Evolutionary conservation across 768 basidiomycete species (phyloP).

Genomic region (Suillus cothurnatus): DNA sequence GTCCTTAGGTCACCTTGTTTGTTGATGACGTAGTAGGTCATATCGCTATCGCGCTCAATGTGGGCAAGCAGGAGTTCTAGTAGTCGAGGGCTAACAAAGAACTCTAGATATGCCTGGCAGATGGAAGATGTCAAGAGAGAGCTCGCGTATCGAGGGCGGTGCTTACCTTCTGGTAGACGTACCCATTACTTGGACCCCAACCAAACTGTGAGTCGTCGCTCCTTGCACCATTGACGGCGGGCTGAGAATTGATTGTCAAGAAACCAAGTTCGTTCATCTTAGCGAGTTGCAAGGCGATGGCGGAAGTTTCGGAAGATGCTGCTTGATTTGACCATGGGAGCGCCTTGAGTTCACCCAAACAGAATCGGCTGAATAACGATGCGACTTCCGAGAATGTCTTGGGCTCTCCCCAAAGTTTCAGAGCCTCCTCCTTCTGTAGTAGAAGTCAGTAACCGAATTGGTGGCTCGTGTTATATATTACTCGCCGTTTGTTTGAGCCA

Average conservation of each 20-base stretch:
- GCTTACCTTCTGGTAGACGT: slow-evolving; percentile 90
- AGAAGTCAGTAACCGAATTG: slow-evolving; percentile 11
- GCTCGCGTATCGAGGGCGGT: background rate
- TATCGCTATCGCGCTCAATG: slow-evolving; percentile 84
- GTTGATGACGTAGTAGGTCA: slow-evolving; percentile 98
- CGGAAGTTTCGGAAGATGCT: slow-evolving; percentile 79
- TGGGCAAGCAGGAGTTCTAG: slow-evolving; percentile 72
- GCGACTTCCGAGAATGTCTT: slow-evolving; percentile 64
- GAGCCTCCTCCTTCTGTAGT: slow-evolving; percentile 78
- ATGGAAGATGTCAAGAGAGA: slow-evolving; percentile 6
- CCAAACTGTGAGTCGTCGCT: slow-evolving; percentile 87
- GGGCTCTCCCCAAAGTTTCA: slow-evolving; percentile 88
- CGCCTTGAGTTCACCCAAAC: slow-evolving; percentile 66
- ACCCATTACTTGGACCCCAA: slow-evolving; percentile 94
- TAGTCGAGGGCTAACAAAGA: slow-evolving; percentile 82
- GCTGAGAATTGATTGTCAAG: slow-evolving; percentile 96
- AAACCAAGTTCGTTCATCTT: slow-evolving; percentile 91
- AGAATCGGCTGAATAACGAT: slow-evolving; percentile 82
- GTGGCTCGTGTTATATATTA: slow-evolving; percentile 2
- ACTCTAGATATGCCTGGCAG: slow-evolving; percentile 88
- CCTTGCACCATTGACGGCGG: slow-evolving; percentile 86
- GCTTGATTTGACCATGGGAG: slow-evolving; percentile 96
- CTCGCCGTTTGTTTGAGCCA: slow-evolving; percentile 87
- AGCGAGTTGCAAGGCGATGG: slow-evolving; percentile 78
- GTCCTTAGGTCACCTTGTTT: slow-evolving; percentile 92